These are phyloP conservation scores for Debaryomycetaceae sp. DNA, from an alignment of 1,139 yeast genomes.

Conservation along the genomic window DNA sequence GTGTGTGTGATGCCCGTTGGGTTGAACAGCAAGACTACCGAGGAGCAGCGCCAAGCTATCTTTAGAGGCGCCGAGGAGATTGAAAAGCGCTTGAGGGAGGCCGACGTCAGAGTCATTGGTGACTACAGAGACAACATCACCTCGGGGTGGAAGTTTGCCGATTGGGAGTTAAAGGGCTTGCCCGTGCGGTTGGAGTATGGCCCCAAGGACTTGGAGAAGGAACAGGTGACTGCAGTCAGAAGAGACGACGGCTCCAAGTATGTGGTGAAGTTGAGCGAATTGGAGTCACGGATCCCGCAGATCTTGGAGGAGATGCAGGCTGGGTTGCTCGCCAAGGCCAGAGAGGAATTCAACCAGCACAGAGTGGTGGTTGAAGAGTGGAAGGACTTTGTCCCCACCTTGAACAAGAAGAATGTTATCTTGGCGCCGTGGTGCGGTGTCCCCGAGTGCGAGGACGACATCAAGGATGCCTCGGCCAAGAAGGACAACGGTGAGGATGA, in stretches of 20 bases:
- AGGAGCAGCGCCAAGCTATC: conserved; percentile 67
- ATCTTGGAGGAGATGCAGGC: conserved; percentile 77
- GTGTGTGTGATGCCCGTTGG: conserved; percentile 95
- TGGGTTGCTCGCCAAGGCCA: conserved; percentile 74
- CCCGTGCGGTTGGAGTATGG: conserved; percentile 95
- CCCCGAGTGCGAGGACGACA: conserved; percentile 92
- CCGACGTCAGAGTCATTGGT: conserved; percentile 70
- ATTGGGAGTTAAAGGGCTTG: conserved; percentile 94
- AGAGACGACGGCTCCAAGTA: conserved; percentile 83
- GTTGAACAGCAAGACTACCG: conserved; percentile 78
- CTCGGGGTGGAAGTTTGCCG: conserved; percentile 98
- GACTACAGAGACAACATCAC: conserved; percentile 93
- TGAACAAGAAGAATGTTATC: conserved; percentile 87
- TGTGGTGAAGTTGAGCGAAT: conserved; percentile 58
- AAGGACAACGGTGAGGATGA: conserved; percentile 77
- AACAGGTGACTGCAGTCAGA: conserved; percentile 83
- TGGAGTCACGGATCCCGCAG: conserved; percentile 66
- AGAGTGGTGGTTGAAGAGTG: conserved; percentile 77
- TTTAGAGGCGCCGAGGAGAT: conserved; percentile 65
- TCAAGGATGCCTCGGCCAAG: conserved; percentile 87
- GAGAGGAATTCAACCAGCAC: conserved; percentile 76
- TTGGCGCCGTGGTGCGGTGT: conserved; percentile 98
- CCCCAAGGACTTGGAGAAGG: conserved; percentile 84
- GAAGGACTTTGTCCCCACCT: conserved; percentile 89
- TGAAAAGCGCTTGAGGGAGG: conserved; percentile 51